Evolutionary conservation across 2,329 filamentous ascomycete genomes (phyloP).

Genomic region (Ambrosiella xylebori): DNA sequence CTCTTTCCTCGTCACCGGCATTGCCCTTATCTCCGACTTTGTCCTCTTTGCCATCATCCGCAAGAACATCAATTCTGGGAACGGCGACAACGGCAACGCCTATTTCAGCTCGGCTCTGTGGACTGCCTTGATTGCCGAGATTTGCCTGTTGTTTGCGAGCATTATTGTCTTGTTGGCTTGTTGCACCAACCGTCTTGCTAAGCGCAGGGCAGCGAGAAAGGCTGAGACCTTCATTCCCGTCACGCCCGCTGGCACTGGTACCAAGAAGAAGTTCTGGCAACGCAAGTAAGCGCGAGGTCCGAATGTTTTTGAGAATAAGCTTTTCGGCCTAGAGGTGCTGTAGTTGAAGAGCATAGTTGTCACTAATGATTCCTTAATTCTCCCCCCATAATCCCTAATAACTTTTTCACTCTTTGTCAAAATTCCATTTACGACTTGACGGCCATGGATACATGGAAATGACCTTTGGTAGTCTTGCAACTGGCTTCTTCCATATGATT

Average conservation of each 20-base stretch:
- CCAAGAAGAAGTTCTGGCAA: slow-evolving; percentile 11
- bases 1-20: slow-evolving; percentile 30
- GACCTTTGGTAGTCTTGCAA: neutral
- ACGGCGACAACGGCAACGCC: slow-evolving; percentile 23
- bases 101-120: slow-evolving; percentile 38
- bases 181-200: slow-evolving; percentile 32
- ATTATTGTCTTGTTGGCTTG: slow-evolving; percentile 44
- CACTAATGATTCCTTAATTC: neutral
- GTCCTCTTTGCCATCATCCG: slow-evolving; percentile 36
- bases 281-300: slow-evolving; percentile 3
- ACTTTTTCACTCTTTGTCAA: neutral
- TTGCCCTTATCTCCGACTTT: slow-evolving; percentile 39
- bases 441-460: neutral
- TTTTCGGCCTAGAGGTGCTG: neutral
- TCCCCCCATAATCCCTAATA: neutral
- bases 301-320: neutral
- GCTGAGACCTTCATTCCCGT: neutral
- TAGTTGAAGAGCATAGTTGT: too few relatives aligned
- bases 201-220: slow-evolving; percentile 16
- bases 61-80: slow-evolving; percentile 32
- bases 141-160: slow-evolving; percentile 36
- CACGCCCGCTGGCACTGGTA: neutral
- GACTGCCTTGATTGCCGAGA: slow-evolving; percentile 38
- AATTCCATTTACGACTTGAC: neutral
- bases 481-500: neutral